A percentile compares a stretch with the other conserved stretches of the same genome.
Conservation (phyloP, 345 rosid species). For the Arabis hirsuta region DNA sequence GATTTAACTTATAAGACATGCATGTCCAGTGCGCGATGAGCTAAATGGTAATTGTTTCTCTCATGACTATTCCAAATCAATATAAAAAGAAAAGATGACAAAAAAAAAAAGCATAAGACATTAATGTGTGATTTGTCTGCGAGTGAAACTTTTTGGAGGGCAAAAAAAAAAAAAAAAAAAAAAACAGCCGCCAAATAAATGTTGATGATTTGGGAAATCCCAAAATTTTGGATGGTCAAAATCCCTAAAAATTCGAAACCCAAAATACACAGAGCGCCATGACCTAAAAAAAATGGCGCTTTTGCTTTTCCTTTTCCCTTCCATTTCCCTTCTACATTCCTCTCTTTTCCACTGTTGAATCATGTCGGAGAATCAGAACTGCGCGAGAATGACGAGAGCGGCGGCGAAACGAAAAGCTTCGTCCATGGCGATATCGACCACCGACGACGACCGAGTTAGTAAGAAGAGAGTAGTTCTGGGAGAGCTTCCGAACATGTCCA, state of each 20-base stretch:
- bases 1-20: too few species aligned
- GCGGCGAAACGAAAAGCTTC: conserved; percentile 35
- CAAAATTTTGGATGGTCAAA: conserved; percentile 29
- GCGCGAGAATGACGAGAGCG: conserved; percentile 40
- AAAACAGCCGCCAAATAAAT: conserved; percentile 26
- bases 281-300: conserved; percentile 40
- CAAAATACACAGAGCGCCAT: conserved; percentile 31
- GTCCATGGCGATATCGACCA: conserved; percentile 6
- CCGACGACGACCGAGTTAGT: conserved; percentile 16
- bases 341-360: neutral
- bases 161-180: neutral
- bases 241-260: conserved; percentile 31
- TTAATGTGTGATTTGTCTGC: too few species aligned
- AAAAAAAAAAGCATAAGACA: too few species aligned
- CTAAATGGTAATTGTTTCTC: too few species aligned
- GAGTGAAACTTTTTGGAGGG: conserved; percentile 9
- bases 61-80: too few species aligned
- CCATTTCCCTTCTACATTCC: neutral
- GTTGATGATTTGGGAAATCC: neutral
- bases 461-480: conserved; percentile 40
- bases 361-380: conserved; percentile 43
- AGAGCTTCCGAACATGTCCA: conserved; percentile 37
- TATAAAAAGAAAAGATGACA: too few species aligned
- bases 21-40: too few species aligned
- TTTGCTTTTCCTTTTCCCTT: conserved; percentile 5